Evolutionary conservation across 2,329 filamentous ascomycete genomes (phyloP), one percentile per base, ranked within the genome.

Genomic region (Verticillium klebahnii): DNA sequence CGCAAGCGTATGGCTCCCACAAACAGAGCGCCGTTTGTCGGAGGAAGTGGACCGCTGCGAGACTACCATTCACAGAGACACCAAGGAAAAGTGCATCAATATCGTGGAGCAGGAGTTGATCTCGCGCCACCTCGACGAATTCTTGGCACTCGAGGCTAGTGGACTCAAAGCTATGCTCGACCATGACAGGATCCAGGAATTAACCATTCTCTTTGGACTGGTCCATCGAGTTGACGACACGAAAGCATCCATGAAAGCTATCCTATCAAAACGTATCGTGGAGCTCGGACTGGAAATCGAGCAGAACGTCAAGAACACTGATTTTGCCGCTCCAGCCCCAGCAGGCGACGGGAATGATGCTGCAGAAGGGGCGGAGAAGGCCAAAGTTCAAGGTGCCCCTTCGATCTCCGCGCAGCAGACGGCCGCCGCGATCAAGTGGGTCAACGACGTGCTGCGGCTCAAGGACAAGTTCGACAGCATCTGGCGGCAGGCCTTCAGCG

Each of bases 401-500:
- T 61, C 60, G 8, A 78, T 85, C 1, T 79, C 88, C 8, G 93
- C 92, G 32, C 89, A 92, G 72, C 89, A 93, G 71, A 98, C 95
- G 0, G 85, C 87, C 0, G 90, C 93, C 1, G 95, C 95, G 0
- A 90, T 98, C 68, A 92, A 91, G 69, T 99, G 95, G 95, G 94
- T 98, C 2, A 92, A 96, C 68, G 93, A 97, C 69, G 91, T 98
- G 2, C 79, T 99, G 57, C 77, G 78, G 19, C 80, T 99, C 32
- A 97, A 98, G 75, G 88, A 90, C 68, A 96, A 95, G 71, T 98
- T 97, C 69, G 93, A 98, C 73, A 82, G 77, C 14, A 85, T 99
- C 63, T 93, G 89, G 86, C 79, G 78, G 52, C 74, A 78, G 12
- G 91, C 93, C 54, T 96, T 98, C 72, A 74, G 83, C 25, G 82